Conservation (phyloP, 352 stramenopile genomes). For the Pelagophyceae sp. region DNA sequence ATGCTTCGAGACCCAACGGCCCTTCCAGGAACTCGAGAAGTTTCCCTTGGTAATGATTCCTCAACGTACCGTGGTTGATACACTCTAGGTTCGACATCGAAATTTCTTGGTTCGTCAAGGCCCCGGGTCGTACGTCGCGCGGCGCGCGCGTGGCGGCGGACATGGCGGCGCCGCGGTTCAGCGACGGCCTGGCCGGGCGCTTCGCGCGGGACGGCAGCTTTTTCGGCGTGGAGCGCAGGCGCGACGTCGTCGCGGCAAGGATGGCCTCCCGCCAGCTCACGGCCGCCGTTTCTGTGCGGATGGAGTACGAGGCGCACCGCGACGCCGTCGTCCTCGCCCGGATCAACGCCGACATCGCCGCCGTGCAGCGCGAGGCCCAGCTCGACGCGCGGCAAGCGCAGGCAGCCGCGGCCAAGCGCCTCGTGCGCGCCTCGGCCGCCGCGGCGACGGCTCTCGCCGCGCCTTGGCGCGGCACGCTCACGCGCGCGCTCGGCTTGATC, state of each 20-base stretch:
- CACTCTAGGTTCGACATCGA: too few species aligned
- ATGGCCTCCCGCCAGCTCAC: neutral
- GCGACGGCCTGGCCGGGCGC: neutral
- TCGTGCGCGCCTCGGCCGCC: too few species aligned
- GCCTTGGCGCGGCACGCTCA: neutral
- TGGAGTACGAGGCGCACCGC: neutral
- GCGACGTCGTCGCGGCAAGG: neutral
- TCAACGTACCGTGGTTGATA: too few species aligned
- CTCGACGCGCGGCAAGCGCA: too few species aligned
- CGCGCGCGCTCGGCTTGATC: neutral
- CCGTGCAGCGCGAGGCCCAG: too few species aligned
- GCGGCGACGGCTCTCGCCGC: too few species aligned
- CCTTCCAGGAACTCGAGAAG: too few species aligned
- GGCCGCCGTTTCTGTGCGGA: neutral
- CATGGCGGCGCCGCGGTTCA: neutral
- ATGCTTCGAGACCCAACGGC: too few species aligned
- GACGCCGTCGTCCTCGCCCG: neutral
- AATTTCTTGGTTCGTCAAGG: too few species aligned
- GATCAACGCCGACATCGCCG: neutral
- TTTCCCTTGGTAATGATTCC: too few species aligned
- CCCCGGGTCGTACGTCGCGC: too few species aligned
- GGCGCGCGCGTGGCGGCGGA: neutral
- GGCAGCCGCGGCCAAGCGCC: neutral
- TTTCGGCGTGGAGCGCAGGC: neutral
- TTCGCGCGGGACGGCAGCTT: neutral